phyloP scores from a whole-genome alignment of 305 asterid genomes.

The Fraxinus ornus region DNA sequence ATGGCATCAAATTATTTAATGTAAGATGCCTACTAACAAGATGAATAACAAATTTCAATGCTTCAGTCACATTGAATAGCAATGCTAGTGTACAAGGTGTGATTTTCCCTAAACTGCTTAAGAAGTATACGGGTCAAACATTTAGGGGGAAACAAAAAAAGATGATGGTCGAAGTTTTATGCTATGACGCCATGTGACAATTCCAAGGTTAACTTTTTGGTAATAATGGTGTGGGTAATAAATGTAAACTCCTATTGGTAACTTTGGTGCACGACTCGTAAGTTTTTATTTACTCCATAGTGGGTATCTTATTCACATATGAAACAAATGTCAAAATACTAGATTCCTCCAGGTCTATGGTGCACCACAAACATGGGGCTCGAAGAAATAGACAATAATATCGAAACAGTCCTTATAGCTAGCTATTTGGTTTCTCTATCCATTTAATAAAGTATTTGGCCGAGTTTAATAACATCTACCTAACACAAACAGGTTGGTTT shows the following conservation, averaged over 20 bases:
- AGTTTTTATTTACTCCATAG: not conserved
- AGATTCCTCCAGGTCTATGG: not conserved
- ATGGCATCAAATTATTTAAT: not conserved
- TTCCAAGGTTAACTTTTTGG: not conserved
- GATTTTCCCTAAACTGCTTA: not conserved
- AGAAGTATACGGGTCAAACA: not conserved
- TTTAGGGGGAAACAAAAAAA: not conserved
- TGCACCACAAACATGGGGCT: slow-evolving; percentile 13
- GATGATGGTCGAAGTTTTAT: not conserved
- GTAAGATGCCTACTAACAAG: not conserved
- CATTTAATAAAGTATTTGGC: slow-evolving; percentile 12
- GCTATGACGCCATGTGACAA: not conserved
- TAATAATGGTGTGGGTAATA: not conserved
- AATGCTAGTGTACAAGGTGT: not conserved
- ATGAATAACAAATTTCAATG: not conserved
- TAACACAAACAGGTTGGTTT: not conserved
- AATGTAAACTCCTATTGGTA: not conserved
- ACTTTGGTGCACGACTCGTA: not conserved
- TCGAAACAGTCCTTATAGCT: not conserved
- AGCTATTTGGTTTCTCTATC: not conserved
- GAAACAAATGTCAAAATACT: not conserved
- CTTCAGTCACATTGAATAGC: not conserved
- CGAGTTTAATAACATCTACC: not conserved
- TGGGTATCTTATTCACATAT: slow-evolving; percentile 6
- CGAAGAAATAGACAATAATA: not conserved